Base-by-base conservation (phyloP, 1,284 basidiomycete genomes). In the Heterobasidion irregulare region DNA sequence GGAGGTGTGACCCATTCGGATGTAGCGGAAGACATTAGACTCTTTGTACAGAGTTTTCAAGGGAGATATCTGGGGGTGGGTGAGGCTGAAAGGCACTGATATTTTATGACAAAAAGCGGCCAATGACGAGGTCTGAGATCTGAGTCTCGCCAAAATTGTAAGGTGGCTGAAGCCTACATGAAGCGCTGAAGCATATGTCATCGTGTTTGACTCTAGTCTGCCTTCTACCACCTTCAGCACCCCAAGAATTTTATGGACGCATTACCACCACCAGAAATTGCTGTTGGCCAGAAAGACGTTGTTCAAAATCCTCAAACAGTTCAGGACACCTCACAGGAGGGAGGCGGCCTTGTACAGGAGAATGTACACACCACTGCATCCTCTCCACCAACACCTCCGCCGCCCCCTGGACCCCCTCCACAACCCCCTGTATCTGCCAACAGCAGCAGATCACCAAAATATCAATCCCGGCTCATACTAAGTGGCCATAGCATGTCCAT, bases 401-500 rank as follows among this genome's bases (percentile, higher is more conserved):
- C 13, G 26, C 26, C 50, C 15, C 35, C 47, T 26, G n/a, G 16
- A 9, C 48, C 48, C 6, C 34, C 18, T 10, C 34, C 47, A 18
- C 19, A 1, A 47, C 41, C 43, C 33, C 18, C 34, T 13, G 50
- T 35, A n/a, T 34, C 50, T 43, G 8, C 12, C 10, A 51, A 36
- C 43, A 15, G 56, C 2, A 58, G 53, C 32, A 54, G 55, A 53
- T 54, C 52, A 50, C 74, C 75, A 41, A 67, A 72, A 47, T 82
- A 80, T 64, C 64, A 63, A 52, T 59, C 70, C 16, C 71, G 70
- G 46, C 80, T 76, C 63, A 80, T 81, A 48, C 71, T 92, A 36
- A 85, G 82, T 58, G 89, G 89, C 33, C 89, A 92, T 63, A 83
- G 79, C 34, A 77, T 79, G 68, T 80, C 87, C 18, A 79, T 92